A percentile compares a stretch with the other conserved stretches of the same genome.
These are phyloP conservation scores for Nematodospora anomalae DNA, from an alignment of 1,139 yeast genomes.

Conservation along the genomic window DNA sequence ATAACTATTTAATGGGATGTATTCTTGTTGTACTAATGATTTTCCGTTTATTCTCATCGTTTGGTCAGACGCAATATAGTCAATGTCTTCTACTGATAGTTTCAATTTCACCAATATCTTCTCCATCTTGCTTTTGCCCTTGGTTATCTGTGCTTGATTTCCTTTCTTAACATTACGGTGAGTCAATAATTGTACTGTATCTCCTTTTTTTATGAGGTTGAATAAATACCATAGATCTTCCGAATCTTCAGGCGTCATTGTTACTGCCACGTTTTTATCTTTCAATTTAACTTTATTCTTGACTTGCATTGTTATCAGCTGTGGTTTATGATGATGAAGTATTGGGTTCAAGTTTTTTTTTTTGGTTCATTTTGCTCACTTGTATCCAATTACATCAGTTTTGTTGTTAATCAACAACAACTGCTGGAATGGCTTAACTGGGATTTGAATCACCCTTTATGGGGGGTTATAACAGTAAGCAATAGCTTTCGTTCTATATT, in stretches of 20 bases:
- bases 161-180: slow-evolving; percentile 59
- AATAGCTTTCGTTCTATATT: too few relatives aligned
- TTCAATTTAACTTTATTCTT: slow-evolving; percentile 27
- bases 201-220: slow-evolving; percentile 76
- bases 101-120: slow-evolving; percentile 57
- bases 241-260: slow-evolving; percentile 78
- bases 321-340: too few relatives aligned
- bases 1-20: slow-evolving; percentile 80
- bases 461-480: too few relatives aligned
- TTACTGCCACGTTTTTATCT: slow-evolving; percentile 64
- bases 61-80: slow-evolving; percentile 77
- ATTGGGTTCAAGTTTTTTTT: neutral
- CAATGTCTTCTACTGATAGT: slow-evolving; percentile 66
- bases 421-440: too few relatives aligned
- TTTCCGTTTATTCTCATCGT: slow-evolving; percentile 80
- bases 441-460: too few relatives aligned
- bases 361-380: too few relatives aligned
- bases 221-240: slow-evolving; percentile 91
- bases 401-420: too few relatives aligned
- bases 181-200: slow-evolving; percentile 69
- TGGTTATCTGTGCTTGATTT: slow-evolving; percentile 24
- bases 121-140: slow-evolving; percentile 53
- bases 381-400: too few relatives aligned
- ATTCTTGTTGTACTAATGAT: slow-evolving; percentile 70
- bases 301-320: slow-evolving; percentile 18